phyloP scores from a whole-genome alignment of 2,329 filamentous ascomycete genomes.

The Apiospora aurea region DNA sequence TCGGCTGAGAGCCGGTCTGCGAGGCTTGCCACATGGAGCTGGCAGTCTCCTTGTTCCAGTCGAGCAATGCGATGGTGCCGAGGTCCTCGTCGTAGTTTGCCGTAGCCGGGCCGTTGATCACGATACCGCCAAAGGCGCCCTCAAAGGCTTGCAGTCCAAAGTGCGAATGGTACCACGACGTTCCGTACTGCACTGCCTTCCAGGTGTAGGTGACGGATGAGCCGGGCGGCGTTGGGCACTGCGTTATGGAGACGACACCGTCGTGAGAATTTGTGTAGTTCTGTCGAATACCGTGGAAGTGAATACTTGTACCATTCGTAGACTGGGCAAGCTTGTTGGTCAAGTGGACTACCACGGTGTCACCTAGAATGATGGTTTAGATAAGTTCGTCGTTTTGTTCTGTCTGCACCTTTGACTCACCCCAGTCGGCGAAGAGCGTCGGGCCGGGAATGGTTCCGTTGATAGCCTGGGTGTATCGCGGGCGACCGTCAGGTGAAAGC shows the following conservation, averaged over 20 bases:
- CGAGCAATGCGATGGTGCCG: slow-evolving; percentile 63
- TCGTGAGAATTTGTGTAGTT: slow-evolving; percentile 61
- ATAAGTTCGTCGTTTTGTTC: too few species aligned
- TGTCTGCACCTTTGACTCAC: too few species aligned
- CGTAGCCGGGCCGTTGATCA: slow-evolving; percentile 67
- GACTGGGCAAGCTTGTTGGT: slow-evolving; percentile 52
- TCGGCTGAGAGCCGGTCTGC: slow-evolving; percentile 44
- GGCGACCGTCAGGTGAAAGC: slow-evolving; percentile 44
- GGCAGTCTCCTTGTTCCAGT: slow-evolving; percentile 64
- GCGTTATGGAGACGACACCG: slow-evolving; percentile 58
- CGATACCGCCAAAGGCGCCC: slow-evolving; percentile 65
- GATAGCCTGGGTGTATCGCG: slow-evolving; percentile 43
- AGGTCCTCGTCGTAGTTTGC: slow-evolving; percentile 69
- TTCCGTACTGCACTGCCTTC: slow-evolving; percentile 60
- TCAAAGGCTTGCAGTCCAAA: slow-evolving; percentile 57
- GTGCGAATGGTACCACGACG: slow-evolving; percentile 69
- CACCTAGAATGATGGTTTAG: too few species aligned
- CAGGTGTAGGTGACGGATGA: slow-evolving; percentile 63
- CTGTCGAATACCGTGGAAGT: slow-evolving; percentile 70
- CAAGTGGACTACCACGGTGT: too few species aligned
- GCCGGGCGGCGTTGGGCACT: slow-evolving; percentile 60
- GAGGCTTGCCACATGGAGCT: too few species aligned
- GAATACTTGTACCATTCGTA: slow-evolving; percentile 65
- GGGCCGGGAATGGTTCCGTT: slow-evolving; percentile 45
- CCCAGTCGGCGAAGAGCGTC: slow-evolving; percentile 56